Conservation (phyloP, 768 basidiomycete species). For the Lactarius quietus region DNA sequence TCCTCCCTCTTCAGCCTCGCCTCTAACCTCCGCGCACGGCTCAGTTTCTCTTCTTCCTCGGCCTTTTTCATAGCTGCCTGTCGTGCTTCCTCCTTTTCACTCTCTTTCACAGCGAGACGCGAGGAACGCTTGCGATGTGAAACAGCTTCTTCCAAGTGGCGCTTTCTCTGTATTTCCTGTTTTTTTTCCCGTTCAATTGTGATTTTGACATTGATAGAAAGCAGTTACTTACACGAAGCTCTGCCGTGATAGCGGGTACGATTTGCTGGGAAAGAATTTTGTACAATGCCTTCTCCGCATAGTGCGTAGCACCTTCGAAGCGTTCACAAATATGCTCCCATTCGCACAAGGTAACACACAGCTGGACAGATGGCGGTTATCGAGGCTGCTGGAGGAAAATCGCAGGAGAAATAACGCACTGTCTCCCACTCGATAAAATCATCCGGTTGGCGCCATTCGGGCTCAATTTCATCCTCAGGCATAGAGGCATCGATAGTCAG, state of each 20-base stretch:
- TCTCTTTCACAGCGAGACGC: constrained; percentile 78
- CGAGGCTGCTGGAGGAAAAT: neutral
- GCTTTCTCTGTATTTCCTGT: constrained; percentile 62
- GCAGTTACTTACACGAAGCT: constrained; percentile 54
- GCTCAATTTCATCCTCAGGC: constrained; percentile 28
- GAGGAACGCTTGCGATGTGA: constrained; percentile 88
- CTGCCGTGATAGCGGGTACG: constrained; percentile 65
- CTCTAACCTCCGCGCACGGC: constrained; percentile 53
- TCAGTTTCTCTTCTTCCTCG: constrained; percentile 66
- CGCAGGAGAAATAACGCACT: constrained; percentile 37
- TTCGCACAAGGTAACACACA: constrained; percentile 77
- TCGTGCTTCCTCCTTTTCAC: constrained; percentile 70
- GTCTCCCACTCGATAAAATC: constrained; percentile 90
- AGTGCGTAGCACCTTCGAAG: constrained; percentile 74
- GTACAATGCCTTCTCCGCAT: constrained; percentile 75
- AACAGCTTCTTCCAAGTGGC: constrained; percentile 67
- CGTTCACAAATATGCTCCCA: constrained; percentile 79
- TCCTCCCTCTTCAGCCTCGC: constrained; percentile 39
- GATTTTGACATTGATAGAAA: neutral
- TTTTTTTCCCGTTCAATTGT: constrained; percentile 1
- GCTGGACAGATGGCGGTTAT: constrained; percentile 40
- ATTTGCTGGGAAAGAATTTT: constrained; percentile 61
- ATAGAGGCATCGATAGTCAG: constrained; percentile 18
- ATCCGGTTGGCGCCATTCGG: constrained; percentile 35
- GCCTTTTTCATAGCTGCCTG: constrained; percentile 53